These are phyloP conservation scores for Zoysia japonica DNA, from an alignment of 176 grass and related monocot species.

Conservation along the genomic window DNA sequence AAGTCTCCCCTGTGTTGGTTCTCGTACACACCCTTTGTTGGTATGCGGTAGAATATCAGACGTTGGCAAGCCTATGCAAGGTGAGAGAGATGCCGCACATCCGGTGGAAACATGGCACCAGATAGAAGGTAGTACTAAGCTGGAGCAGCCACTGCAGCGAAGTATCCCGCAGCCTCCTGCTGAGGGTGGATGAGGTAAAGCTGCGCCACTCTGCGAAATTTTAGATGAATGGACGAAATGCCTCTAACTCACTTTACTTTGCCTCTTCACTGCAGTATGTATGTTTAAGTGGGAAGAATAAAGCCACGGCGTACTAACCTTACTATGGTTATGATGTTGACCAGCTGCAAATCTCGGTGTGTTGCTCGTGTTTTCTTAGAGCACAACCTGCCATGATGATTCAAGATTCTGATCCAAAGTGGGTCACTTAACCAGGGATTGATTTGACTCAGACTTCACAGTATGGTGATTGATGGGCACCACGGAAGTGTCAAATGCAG, in stretches of 20 bases:
- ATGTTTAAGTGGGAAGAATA: background rate
- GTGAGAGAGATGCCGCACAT: background rate
- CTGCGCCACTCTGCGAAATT: background rate
- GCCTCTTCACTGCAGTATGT: background rate
- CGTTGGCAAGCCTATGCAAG: slow-evolving; percentile 9
- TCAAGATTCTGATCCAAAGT: slow-evolving; percentile 17
- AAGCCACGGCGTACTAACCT: background rate
- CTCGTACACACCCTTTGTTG: slow-evolving; percentile 40
- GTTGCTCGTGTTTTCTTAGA: slow-evolving; percentile 55
- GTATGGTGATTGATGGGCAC: background rate
- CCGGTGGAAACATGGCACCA: slow-evolving; percentile 27
- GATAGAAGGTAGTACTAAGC: slow-evolving; percentile 2
- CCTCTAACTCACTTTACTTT: background rate
- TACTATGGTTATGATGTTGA: slow-evolving; percentile 5
- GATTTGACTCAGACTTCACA: slow-evolving; percentile 2
- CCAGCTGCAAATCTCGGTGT: background rate
- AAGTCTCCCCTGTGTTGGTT: slow-evolving; percentile 42
- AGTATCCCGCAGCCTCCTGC: slow-evolving; percentile 31
- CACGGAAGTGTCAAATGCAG: background rate
- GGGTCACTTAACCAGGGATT: slow-evolving; percentile 22
- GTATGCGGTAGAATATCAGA: slow-evolving; percentile 25
- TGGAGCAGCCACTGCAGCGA: background rate
- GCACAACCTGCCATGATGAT: slow-evolving; percentile 34
- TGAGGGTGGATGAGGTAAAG: slow-evolving; percentile 42
- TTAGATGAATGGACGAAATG: background rate